Conservation (phyloP, 2,329 filamentous ascomycete genomes). For the Zasmidium angulare region DNA sequence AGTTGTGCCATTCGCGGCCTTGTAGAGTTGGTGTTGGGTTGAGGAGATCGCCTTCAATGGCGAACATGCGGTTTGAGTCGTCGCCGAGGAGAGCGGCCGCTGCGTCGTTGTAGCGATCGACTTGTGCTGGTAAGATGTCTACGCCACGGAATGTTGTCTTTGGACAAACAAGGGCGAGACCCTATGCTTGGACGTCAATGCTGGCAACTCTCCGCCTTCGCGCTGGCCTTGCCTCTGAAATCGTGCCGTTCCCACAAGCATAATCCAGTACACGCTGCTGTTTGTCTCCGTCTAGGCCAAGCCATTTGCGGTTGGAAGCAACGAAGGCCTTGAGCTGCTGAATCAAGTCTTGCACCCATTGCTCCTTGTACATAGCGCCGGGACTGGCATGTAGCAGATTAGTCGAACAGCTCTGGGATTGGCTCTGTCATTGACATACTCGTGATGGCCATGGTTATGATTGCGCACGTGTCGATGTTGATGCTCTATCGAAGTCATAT, state of each 20-base stretch:
- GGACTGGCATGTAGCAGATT: neutral
- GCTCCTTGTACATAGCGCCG: neutral
- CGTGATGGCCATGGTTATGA: neutral
- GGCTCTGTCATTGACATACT: neutral
- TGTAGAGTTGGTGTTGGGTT: neutral
- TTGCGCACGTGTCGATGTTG: neutral
- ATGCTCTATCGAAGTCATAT: too few species aligned
- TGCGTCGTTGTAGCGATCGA: constrained; percentile 11
- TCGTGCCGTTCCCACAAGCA: neutral
- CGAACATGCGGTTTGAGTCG: constrained; percentile 4
- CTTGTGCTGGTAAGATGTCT: constrained; percentile 6
- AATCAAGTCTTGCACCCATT: neutral
- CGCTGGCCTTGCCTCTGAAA: neutral
- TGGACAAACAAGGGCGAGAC: constrained; percentile 1
- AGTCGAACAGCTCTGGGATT: too few species aligned
- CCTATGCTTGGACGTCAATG: neutral
- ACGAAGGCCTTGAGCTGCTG: neutral
- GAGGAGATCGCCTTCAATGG: constrained; percentile 9
- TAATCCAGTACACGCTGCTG: neutral
- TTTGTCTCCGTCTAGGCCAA: neutral
- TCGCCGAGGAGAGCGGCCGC: neutral
- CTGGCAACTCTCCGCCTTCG: neutral
- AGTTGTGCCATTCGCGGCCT: constrained; percentile 6
- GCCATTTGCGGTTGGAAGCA: neutral
- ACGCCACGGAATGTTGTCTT: constrained; percentile 10